Evolutionary conservation across 371 early-diverging fungal species (phyloP), one percentile per base, ranked within the genome.

Genomic region (Phascolomyces articulosus): DNA sequence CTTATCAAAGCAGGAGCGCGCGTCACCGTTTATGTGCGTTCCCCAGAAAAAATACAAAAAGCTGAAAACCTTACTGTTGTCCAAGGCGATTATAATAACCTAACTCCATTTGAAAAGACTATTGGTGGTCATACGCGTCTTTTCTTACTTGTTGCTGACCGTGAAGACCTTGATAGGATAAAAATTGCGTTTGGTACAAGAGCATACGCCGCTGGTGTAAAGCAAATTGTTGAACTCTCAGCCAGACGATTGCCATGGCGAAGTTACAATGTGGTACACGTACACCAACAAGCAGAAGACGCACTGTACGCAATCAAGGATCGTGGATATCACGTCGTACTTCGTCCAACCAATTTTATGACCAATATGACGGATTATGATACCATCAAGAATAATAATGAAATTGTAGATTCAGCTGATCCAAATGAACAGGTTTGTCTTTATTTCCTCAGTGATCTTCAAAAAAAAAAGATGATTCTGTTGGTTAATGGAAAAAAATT

Each of bases 201-300:
- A 3, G 77, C 73, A 6, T 77, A 77, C 47, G 71, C 47, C 21
- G 70, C 74, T 10, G 77, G 75, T 16, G 65, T 79, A 0, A 51
- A 69, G 29, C 80, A 79, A 56, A 55, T 79, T 0, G 72, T 79
- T 7, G 72, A 74, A 38, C 58, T 79, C 4, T 79, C 74, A 0
- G 27, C 64, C 3, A 70, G 65, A 11, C 62, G 61, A 20, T n/a
- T 41, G 40, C 40, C 40, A 23, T 57, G 57, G 57, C 57, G 57
- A 38, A 57, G 57, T 57, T 38, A 20, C 23, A 38, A 31, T 38
- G 57, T 57, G 9, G 57, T 40, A 16, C 40, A 38, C 3, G 40
- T 38, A 23, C 57, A 57, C 27, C 29, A 57, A 18, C 34, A 38
- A 8, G 57, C 57, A 13, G 57, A 57, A 23, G 57, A 57, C 18